Conservation (phyloP, 2,329 filamentous ascomycete species). For the Zelopaecilomyces penicillatus region DNA sequence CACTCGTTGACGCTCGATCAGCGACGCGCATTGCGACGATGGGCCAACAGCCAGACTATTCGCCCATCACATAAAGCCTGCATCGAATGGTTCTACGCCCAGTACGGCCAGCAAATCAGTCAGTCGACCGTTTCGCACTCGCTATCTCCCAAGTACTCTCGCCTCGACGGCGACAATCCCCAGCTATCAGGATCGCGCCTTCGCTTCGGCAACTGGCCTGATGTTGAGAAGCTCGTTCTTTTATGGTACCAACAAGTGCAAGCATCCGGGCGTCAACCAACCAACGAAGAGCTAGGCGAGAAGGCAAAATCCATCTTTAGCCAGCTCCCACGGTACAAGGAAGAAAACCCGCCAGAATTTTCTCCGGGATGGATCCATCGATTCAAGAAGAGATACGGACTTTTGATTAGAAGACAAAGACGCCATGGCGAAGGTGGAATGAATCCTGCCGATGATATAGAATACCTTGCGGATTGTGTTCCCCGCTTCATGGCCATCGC, state of each 20-base stretch:
- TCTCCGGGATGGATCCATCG: slow-evolving; percentile 57
- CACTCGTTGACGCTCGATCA: slow-evolving; percentile 55
- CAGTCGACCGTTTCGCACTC: slow-evolving; percentile 57
- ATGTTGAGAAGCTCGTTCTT: slow-evolving; percentile 50
- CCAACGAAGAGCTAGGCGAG: slow-evolving; percentile 54
- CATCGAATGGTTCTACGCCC: slow-evolving; percentile 53
- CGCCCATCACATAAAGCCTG: slow-evolving; percentile 53
- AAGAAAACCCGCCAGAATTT: slow-evolving; percentile 52
- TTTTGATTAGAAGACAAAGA: slow-evolving; percentile 48
- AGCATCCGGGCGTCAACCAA: slow-evolving; percentile 46
- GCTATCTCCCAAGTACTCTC: slow-evolving; percentile 52
- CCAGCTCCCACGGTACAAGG: slow-evolving; percentile 51
- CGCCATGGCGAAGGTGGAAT: slow-evolving; percentile 38
- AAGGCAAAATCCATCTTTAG: slow-evolving; percentile 53
- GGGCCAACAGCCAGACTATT: slow-evolving; percentile 48
- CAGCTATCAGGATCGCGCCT: slow-evolving; percentile 54
- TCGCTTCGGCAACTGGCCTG: slow-evolving; percentile 56
- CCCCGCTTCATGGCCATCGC: slow-evolving; percentile 51
- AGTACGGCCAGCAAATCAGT: slow-evolving; percentile 53
- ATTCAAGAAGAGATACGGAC: slow-evolving; percentile 55
- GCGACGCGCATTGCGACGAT: slow-evolving; percentile 50
- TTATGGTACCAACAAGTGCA: slow-evolving; percentile 47
- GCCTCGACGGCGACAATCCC: slow-evolving; percentile 50
- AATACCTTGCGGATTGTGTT: slow-evolving; percentile 52
- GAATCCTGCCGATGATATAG: slow-evolving; percentile 47